A percentile compares a stretch with the other conserved stretches of the same genome.
Evolutionary conservation across 2,329 filamentous ascomycete species (phyloP).

Genomic region (Mariannaea elegans): DNA sequence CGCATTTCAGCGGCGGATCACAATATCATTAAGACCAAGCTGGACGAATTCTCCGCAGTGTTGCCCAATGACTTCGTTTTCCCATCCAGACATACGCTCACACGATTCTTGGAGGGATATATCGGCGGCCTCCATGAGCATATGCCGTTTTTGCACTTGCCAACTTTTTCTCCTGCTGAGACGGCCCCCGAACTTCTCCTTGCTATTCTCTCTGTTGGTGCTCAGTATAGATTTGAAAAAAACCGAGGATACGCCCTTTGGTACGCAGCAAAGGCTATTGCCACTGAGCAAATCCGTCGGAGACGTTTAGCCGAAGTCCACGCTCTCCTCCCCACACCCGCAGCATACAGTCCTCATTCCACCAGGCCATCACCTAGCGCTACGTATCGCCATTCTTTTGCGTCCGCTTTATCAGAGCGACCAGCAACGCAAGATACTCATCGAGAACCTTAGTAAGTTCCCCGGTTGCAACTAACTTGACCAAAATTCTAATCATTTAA

Average conservation of each 20-base stretch:
- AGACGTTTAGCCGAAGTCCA: conserved; percentile 66
- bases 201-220: conserved; percentile 73
- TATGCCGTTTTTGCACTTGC: conserved; percentile 70
- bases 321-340: conserved; percentile 63
- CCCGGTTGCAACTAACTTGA: background rate
- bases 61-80: conserved; percentile 71
- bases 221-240: conserved; percentile 71
- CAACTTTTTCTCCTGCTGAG: conserved; percentile 70
- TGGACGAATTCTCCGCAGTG: conserved; percentile 69
- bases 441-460: conserved; percentile 66
- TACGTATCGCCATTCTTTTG: conserved; percentile 66
- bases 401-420: conserved; percentile 65
- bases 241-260: conserved; percentile 67
- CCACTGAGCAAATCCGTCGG: conserved; percentile 66
- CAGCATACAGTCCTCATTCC: conserved; percentile 68
- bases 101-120: conserved; percentile 75
- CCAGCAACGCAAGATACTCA: conserved; percentile 67
- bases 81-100: conserved; percentile 74
- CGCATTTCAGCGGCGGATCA: conserved; percentile 65
- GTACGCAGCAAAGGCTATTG: conserved; percentile 68
- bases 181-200: conserved; percentile 74
- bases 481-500: conserved; percentile 11
- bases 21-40: conserved; percentile 63
- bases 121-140: conserved; percentile 71
- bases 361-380: conserved; percentile 67